phyloP scores from a whole-genome alignment of 108 stramenopile genomes.

The Bacterosira constricta region DNA sequence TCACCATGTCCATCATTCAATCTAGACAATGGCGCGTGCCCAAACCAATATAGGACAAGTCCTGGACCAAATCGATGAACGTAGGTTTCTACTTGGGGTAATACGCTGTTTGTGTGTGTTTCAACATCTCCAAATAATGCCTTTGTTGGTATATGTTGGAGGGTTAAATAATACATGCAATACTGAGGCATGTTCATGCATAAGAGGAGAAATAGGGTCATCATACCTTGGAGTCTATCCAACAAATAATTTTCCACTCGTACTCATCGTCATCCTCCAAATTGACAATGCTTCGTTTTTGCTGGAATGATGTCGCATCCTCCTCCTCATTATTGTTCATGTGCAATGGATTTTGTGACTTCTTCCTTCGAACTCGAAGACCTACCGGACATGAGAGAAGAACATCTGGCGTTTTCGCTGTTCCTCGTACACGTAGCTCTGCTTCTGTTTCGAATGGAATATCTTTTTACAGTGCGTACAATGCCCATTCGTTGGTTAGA shows the following conservation, averaged over 20 bases:
- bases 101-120: conserved; percentile 70
- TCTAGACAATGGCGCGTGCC: conserved; percentile 77
- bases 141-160: conserved; percentile 13
- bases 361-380: conserved; percentile 35
- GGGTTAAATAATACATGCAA: background rate
- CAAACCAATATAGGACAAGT: conserved; percentile 86
- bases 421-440: conserved; percentile 69
- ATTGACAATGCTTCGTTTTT: background rate
- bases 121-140: conserved; percentile 81
- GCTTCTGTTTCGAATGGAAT: conserved; percentile 86
- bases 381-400: conserved; percentile 61
- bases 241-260: conserved; percentile 82
- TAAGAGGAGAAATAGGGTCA: too few relatives aligned
- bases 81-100: conserved; percentile 84
- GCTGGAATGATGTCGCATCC: background rate
- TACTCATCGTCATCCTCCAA: conserved; percentile 34
- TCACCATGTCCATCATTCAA: conserved; percentile 71
- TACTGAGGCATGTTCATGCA: too few relatives aligned
- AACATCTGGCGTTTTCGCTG: conserved; percentile 80
- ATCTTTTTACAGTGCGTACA: too few relatives aligned
- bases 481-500: too few relatives aligned
- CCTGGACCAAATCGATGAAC: conserved; percentile 87
- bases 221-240: conserved; percentile 89
- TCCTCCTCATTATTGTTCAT: conserved; percentile 23
- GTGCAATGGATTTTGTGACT: background rate